phyloP scores from a whole-genome alignment of 75 land plant genomes.

The Sequoia sempervirens region DNA sequence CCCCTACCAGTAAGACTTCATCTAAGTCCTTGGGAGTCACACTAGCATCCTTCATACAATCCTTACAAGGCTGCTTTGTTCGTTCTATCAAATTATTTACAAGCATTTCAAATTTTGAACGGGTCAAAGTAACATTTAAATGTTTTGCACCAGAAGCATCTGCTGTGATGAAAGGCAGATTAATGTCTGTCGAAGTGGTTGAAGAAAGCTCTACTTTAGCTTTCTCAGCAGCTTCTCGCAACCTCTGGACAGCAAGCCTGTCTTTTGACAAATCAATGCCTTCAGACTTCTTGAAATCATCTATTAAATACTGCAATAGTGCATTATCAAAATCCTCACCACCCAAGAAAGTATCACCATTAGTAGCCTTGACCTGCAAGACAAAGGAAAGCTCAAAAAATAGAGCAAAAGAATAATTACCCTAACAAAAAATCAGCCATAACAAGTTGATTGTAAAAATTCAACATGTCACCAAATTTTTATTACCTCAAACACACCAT shows the following conservation, averaged over 20 bases:
- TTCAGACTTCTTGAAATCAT: slow-evolving; percentile 61
- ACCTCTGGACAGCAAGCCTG: slow-evolving; percentile 61
- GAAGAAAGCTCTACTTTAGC: slow-evolving; percentile 81
- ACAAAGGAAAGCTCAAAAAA: background rate
- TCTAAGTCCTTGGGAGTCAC: slow-evolving; percentile 51
- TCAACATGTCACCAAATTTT: background rate
- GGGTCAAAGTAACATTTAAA: slow-evolving; percentile 54
- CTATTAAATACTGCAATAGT: slow-evolving; percentile 53
- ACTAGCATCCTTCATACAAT: slow-evolving; percentile 70
- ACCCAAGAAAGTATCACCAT: slow-evolving; percentile 64
- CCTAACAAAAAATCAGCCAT: background rate
- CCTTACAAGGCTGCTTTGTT: slow-evolving; percentile 62
- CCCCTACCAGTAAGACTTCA: slow-evolving; percentile 75
- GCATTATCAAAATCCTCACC: slow-evolving; percentile 78
- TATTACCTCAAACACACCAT: slow-evolving; percentile 59
- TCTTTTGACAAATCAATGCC: slow-evolving; percentile 65
- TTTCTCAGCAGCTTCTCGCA: slow-evolving; percentile 76
- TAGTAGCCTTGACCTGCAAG: slow-evolving; percentile 52
- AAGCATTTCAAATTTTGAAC: slow-evolving; percentile 60
- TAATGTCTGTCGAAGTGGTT: slow-evolving; percentile 60
- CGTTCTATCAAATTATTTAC: slow-evolving; percentile 63
- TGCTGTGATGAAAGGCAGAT: slow-evolving; percentile 79
- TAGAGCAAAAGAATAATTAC: background rate
- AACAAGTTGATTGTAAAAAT: background rate
- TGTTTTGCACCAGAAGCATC: slow-evolving; percentile 78